Conservation (phyloP, 2,329 filamentous ascomycete genomes). For the Colletotrichum caudatum region DNA sequence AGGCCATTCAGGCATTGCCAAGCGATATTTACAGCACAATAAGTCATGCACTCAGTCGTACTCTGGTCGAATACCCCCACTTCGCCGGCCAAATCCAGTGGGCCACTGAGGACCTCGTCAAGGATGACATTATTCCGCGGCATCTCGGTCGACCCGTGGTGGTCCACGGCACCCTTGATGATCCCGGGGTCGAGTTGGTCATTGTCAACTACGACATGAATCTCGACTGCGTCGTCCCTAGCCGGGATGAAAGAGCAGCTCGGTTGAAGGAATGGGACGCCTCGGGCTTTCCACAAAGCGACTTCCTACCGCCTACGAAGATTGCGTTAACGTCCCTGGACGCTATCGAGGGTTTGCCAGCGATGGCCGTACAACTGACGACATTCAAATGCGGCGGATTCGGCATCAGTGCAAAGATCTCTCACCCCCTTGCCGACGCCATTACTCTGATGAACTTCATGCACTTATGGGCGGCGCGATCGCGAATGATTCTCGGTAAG, state of each 20-base stretch:
- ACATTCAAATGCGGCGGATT: slow-evolving; percentile 56
- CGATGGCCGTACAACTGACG: slow-evolving; percentile 54
- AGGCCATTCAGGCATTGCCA: neutral
- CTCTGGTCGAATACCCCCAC: slow-evolving; percentile 56
- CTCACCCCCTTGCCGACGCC: slow-evolving; percentile 61
- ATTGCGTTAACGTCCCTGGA: slow-evolving; percentile 51
- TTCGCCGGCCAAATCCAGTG: slow-evolving; percentile 57
- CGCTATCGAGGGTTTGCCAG: slow-evolving; percentile 48
- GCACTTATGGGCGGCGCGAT: slow-evolving; percentile 54
- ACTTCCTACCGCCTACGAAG: slow-evolving; percentile 49
- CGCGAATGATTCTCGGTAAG: slow-evolving; percentile 41
- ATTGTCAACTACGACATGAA: slow-evolving; percentile 47
- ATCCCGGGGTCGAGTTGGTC: slow-evolving; percentile 57
- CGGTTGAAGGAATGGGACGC: slow-evolving; percentile 51
- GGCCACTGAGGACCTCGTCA: slow-evolving; percentile 46
- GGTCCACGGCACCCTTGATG: slow-evolving; percentile 51
- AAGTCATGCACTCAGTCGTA: slow-evolving; percentile 48
- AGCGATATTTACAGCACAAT: slow-evolving; percentile 22
- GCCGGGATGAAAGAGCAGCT: slow-evolving; percentile 24
- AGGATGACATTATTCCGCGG: slow-evolving; percentile 44
- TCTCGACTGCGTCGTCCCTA: slow-evolving; percentile 50
- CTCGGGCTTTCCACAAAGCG: slow-evolving; percentile 50
- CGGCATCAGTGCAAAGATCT: slow-evolving; percentile 55
- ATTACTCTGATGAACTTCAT: slow-evolving; percentile 57
- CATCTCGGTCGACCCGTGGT: slow-evolving; percentile 53